phyloP scores from a whole-genome alignment of 345 rosid genomes.

The Mercurialis annua region DNA sequence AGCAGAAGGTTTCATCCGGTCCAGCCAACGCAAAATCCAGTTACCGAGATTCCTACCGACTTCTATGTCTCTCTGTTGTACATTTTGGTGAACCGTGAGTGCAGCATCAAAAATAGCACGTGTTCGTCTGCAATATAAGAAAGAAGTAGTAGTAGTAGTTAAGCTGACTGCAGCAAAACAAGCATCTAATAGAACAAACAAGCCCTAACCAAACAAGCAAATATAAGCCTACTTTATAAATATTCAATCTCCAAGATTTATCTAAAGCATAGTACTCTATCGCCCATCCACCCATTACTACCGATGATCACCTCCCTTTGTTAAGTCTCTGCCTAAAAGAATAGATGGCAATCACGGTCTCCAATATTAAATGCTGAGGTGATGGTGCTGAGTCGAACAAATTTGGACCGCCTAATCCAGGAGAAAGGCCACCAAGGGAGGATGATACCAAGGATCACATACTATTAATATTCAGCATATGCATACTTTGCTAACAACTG shows the following conservation, averaged over 20 bases:
- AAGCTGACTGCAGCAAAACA: neutral
- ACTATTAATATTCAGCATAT: too few relatives aligned
- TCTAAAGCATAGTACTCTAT: neutral
- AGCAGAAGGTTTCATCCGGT: constrained; percentile 86
- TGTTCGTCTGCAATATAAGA: constrained; percentile 46
- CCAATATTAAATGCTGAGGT: too few relatives aligned
- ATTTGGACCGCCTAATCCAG: too few relatives aligned
- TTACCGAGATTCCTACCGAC: constrained; percentile 87
- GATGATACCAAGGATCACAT: too few relatives aligned
- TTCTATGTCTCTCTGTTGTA: constrained; percentile 81
- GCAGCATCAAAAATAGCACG: constrained; percentile 62
- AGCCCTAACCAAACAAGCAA: neutral
- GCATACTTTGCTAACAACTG: too few relatives aligned
- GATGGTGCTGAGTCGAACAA: too few relatives aligned
- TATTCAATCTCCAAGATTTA: too few relatives aligned
- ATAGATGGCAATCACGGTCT: too few relatives aligned
- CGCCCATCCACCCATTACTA: neutral
- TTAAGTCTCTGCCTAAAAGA: too few relatives aligned
- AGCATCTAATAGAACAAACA: neutral
- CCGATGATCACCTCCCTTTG: neutral
- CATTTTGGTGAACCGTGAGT: constrained; percentile 55
- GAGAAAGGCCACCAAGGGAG: too few relatives aligned
- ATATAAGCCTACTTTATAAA: too few relatives aligned
- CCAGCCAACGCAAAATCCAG: constrained; percentile 83
- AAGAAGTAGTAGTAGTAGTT: constrained; percentile 3